Percentiles rank a stretch among this genome's conserved stretches.
Conservation (phyloP, 2,329 filamentous ascomycete species). For the Cercospora zeina region DNA sequence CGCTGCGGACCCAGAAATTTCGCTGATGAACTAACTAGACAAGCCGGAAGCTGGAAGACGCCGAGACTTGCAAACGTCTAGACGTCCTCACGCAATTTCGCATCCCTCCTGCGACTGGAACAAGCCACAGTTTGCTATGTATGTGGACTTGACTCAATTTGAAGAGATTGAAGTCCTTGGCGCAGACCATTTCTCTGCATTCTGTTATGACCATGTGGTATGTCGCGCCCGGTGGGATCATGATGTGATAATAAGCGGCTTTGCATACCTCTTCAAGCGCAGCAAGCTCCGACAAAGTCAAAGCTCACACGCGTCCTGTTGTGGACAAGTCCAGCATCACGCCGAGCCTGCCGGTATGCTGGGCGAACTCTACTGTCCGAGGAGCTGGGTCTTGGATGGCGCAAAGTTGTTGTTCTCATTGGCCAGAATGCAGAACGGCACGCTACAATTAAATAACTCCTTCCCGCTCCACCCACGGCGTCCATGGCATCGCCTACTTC, state of each 20-base stretch:
- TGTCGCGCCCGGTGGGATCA: background rate
- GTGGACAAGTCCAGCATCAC: conserved; percentile 7
- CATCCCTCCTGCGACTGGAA: background rate
- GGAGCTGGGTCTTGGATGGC: conserved; percentile 7
- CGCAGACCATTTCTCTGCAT: background rate
- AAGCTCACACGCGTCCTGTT: background rate
- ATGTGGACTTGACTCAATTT: background rate
- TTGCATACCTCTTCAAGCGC: no score
- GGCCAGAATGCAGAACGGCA: background rate
- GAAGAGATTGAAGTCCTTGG: background rate
- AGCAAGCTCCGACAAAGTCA: background rate
- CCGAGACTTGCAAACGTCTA: background rate
- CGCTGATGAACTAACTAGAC: background rate
- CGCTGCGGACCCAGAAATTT: no score
- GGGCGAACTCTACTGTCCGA: background rate
- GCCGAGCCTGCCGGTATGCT: conserved; percentile 12
- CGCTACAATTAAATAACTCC: background rate
- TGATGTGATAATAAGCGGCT: conserved; percentile 6
- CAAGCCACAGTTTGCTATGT: conserved; percentile 3
- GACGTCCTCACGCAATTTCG: background rate
- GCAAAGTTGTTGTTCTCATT: background rate
- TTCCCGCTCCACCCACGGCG: conserved; percentile 9
- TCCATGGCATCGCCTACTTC: conserved; percentile 13
- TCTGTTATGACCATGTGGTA: background rate
- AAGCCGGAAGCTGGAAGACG: background rate